Evolutionary conservation across 2,329 filamentous ascomycete genomes (phyloP).

Genomic region (Parafenestella ontariensis): DNA sequence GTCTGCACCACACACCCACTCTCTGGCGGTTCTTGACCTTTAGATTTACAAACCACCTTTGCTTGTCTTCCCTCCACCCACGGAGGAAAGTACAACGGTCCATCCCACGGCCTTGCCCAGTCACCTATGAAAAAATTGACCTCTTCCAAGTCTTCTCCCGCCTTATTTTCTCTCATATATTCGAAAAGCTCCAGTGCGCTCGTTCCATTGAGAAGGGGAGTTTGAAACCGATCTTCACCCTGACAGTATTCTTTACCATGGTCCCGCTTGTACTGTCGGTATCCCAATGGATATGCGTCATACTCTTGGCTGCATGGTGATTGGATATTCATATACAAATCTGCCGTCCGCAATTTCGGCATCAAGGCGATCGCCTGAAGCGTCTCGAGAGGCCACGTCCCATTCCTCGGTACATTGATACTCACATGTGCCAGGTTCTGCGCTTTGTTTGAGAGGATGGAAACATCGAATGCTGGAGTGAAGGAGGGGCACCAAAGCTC

Average conservation of each 20-base stretch:
- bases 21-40: background rate
- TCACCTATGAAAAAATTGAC: constrained; percentile 21
- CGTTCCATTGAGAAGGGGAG: constrained; percentile 6
- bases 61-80: constrained; percentile 7
- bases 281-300: background rate
- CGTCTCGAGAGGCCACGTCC: constrained; percentile 18
- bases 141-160: constrained; percentile 4
- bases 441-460: constrained; percentile 5
- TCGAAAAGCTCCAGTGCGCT: constrained; percentile 15
- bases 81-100: background rate
- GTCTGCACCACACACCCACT: constrained; percentile 4
- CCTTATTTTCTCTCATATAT: constrained; percentile 13
- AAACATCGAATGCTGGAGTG: background rate
- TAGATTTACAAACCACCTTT: constrained; percentile 13
- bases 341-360: constrained; percentile 8
- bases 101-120: constrained; percentile 9
- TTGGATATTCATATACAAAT: constrained; percentile 16
- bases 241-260: constrained; percentile 1
- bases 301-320: constrained; percentile 9
- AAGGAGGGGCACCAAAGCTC: background rate
- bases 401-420: constrained; percentile 20
- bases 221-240: constrained; percentile 11
- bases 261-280: background rate
- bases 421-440: constrained; percentile 15
- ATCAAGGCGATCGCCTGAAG: constrained; percentile 9